Percentiles rank a stretch among this genome's conserved stretches.
Conservation (phyloP, 2,329 filamentous ascomycete genomes). For the Dothiorella sarmentorum region DNA sequence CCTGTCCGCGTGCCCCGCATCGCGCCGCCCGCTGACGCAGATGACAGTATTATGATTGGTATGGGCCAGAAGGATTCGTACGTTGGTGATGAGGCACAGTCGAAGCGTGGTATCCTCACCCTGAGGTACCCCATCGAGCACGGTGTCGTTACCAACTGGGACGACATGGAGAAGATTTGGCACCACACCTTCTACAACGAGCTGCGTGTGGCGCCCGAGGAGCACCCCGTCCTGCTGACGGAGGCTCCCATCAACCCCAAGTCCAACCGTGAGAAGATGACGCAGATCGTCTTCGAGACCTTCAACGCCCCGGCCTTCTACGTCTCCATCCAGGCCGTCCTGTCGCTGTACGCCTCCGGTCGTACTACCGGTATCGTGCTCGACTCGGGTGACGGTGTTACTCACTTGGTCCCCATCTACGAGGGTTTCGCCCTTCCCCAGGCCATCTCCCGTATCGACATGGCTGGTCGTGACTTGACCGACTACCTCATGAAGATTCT, state of each 20-base stretch:
- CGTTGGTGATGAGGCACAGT: conserved; percentile 99
- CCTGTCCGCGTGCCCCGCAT: conserved; percentile 21
- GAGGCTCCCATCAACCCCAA: conserved; percentile 99
- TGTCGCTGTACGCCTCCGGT: conserved; percentile 99
- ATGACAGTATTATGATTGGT: conserved; percentile 96
- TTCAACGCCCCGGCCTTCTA: conserved; percentile 99
- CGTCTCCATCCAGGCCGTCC: conserved; percentile 99
- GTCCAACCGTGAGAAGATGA: conserved; percentile 99
- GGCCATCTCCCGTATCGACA: conserved; percentile 99
- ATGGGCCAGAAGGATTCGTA: conserved; percentile 99
- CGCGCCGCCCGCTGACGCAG: conserved; percentile 37
- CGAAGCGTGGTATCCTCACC: conserved; percentile 99
- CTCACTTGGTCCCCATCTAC: conserved; percentile 99
- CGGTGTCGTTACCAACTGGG: conserved; percentile 99
- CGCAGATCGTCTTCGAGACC: conserved; percentile 99
- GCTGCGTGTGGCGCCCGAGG: conserved; percentile 98
- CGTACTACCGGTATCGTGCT: conserved; percentile 99
- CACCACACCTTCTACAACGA: conserved; percentile 99
- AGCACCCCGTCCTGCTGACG: conserved; percentile 98
- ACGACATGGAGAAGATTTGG: conserved; percentile 99
- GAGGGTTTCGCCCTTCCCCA: conserved; percentile 99
- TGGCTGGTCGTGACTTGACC: conserved; percentile 99
- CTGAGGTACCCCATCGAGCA: conserved; percentile 99
- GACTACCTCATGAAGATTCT: conserved; percentile 99
- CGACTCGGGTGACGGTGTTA: conserved; percentile 99